Evolutionary conservation across 495 filamentous ascomycete genomes (phyloP).

Genomic region (Penicillium longicatenatum): DNA sequence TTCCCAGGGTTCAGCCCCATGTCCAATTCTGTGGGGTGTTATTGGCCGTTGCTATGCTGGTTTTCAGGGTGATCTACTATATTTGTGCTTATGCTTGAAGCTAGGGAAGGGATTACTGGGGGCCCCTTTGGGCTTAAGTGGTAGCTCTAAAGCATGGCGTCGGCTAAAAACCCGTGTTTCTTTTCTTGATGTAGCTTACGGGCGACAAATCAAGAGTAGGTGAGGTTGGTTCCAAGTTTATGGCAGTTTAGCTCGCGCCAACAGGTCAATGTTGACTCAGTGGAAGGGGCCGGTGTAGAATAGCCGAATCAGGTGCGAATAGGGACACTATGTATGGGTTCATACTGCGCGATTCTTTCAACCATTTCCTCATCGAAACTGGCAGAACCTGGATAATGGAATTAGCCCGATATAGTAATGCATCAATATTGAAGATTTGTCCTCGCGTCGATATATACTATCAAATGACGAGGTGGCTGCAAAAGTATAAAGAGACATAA

Average conservation of each 20-base stretch:
- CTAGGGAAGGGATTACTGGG: neutral
- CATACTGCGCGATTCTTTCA: neutral
- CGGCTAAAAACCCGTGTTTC: neutral
- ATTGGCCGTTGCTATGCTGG: constrained; percentile 6
- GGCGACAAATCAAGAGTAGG: neutral
- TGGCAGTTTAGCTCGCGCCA: neutral
- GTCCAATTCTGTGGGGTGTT: neutral
- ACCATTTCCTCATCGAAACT: neutral
- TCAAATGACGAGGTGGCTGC: constrained; percentile 2
- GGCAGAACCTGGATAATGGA: neutral
- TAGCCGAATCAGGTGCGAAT: neutral
- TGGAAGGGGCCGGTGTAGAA: neutral
- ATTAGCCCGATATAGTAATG: neutral
- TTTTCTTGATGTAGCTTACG: neutral
- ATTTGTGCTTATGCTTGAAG: neutral
- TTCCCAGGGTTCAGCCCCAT: constrained; percentile 1
- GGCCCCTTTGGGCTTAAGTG: neutral
- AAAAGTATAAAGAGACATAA: neutral
- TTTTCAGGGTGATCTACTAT: constrained; percentile 2
- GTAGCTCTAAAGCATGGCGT: neutral
- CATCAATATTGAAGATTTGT: neutral
- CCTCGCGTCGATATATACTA: neutral
- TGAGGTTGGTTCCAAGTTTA: neutral
- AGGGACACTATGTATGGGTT: neutral
- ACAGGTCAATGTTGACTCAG: neutral